These are phyloP conservation scores for Solanum infundibuliforme DNA, from an alignment of 257 asterid species.

Conservation along the genomic window DNA sequence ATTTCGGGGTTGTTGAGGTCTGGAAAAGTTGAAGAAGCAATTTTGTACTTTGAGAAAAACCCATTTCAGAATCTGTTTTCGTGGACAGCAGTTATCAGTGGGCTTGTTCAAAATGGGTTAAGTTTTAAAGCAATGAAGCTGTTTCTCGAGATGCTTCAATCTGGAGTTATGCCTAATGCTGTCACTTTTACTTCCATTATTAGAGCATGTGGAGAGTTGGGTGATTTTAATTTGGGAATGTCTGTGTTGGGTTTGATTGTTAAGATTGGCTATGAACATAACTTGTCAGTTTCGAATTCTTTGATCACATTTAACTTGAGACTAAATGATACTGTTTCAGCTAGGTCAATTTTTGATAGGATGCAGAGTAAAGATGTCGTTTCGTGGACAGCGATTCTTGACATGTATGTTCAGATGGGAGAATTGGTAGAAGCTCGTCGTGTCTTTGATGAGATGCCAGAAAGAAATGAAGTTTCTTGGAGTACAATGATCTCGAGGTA, in stretches of 20 bases:
- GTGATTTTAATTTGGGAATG: slow-evolving; percentile 42
- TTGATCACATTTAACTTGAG: slow-evolving; percentile 40
- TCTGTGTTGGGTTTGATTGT: slow-evolving; percentile 37
- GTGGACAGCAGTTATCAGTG: slow-evolving; percentile 67
- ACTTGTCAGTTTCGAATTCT: slow-evolving; percentile 56
- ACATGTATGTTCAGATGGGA: slow-evolving; percentile 45
- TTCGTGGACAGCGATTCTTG: slow-evolving; percentile 71
- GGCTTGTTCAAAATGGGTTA: slow-evolving; percentile 52
- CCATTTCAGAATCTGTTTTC: slow-evolving; percentile 40
- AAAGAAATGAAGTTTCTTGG: slow-evolving; percentile 71
- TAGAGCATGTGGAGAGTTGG: slow-evolving; percentile 50
- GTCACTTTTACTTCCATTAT: slow-evolving; percentile 53
- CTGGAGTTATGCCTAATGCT: slow-evolving; percentile 48
- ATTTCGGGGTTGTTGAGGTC: slow-evolving; percentile 47
- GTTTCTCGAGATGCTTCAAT: slow-evolving; percentile 37
- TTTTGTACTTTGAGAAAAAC: slow-evolving; percentile 42
- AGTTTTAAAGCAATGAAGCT: slow-evolving; percentile 39
- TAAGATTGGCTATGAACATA: slow-evolving; percentile 45
- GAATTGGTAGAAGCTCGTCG: slow-evolving; percentile 47
- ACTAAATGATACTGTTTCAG: slow-evolving; percentile 34
- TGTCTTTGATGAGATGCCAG: slow-evolving; percentile 61
- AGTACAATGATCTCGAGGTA: slow-evolving; percentile 69
- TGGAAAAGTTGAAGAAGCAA: slow-evolving; percentile 51
- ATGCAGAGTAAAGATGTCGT: slow-evolving; percentile 57
- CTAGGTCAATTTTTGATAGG: slow-evolving; percentile 37